Percentiles rank a stretch among this genome's conserved stretches.
Evolutionary conservation across 345 rosid genomes (phyloP).

Genomic region (Aurinia saxatilis): DNA sequence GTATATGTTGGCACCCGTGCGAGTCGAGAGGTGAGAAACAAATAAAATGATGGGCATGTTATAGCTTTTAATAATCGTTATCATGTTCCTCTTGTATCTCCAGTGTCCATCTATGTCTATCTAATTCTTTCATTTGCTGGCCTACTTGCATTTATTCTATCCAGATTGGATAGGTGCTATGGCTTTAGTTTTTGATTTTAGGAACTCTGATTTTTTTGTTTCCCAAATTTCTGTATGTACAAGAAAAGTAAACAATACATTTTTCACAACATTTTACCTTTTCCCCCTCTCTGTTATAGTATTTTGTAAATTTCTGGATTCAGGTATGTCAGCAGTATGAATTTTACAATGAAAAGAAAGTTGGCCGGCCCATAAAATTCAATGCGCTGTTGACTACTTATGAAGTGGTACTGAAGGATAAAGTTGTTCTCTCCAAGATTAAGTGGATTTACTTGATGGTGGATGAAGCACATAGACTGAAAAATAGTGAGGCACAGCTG

Average conservation of each 20-base stretch:
- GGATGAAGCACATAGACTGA: constrained; percentile 98
- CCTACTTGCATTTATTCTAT: not conserved
- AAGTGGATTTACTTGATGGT: constrained; percentile 99
- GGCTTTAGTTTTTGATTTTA: not conserved
- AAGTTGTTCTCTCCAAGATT: constrained; percentile 85
- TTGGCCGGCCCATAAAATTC: constrained; percentile 81
- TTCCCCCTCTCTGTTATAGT: not conserved
- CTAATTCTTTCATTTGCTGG: not conserved
- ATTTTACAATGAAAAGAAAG: constrained; percentile 81
- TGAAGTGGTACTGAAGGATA: constrained; percentile 97
- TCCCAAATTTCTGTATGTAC: not conserved
- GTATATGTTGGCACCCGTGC: constrained; percentile 98
- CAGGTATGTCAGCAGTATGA: constrained; percentile 98
- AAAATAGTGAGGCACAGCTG: constrained; percentile 97
- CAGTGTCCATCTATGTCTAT: constrained; percentile 10
- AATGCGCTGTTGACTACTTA: constrained; percentile 86
- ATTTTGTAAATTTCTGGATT: constrained; percentile 5
- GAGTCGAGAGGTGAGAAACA: constrained; percentile 82
- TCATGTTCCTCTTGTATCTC: constrained; percentile 6
- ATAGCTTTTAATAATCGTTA: not conserved
- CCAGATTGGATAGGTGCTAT: not conserved
- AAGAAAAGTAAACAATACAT: not conserved
- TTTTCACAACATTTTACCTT: not conserved
- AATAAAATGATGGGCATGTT: not conserved
- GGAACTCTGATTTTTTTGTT: not conserved